Percentiles rank a stretch among this genome's conserved stretches.
phyloP scores from a whole-genome alignment of 108 stramenopile species.

The Pseudonitzschia delicatissima region DNA sequence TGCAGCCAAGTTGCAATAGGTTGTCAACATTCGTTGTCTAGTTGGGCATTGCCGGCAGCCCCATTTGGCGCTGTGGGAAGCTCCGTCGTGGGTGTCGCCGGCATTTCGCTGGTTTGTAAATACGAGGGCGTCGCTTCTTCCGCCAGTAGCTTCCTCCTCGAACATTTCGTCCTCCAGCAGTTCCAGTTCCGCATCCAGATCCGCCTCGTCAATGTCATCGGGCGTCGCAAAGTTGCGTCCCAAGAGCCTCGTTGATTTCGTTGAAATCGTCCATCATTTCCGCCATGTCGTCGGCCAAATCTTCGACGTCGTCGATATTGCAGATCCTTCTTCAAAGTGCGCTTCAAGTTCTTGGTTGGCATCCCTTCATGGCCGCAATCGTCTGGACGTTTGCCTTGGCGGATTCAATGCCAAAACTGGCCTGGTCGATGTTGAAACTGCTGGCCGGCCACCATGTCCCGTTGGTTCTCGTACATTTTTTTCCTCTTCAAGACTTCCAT shows the following conservation, averaged over 20 bases:
- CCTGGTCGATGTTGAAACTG: conserved; percentile 98
- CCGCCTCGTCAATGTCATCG: conserved; percentile 95
- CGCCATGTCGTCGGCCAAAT: conserved; percentile 83
- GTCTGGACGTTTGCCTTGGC: conserved; percentile 91
- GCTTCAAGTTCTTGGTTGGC: conserved; percentile 87
- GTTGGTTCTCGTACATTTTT: conserved; percentile 96
- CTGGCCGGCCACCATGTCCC: conserved; percentile 92
- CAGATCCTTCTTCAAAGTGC: conserved; percentile 82
- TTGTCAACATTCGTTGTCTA: too few species aligned
- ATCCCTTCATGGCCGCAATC: conserved; percentile 93
- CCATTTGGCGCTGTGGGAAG: conserved; percentile 38
- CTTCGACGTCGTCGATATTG: conserved; percentile 95
- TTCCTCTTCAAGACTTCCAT: conserved; percentile 94
- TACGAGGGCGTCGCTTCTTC: conserved; percentile 58
- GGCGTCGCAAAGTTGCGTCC: conserved; percentile 91
- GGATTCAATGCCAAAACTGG: conserved; percentile 91
- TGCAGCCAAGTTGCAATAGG: too few species aligned
- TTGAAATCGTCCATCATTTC: conserved; percentile 64
- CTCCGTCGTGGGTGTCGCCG: conserved; percentile 38
- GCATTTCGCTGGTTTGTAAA: conserved; percentile 48
- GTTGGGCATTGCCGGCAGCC: conserved; percentile 51
- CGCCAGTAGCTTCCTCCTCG: conserved; percentile 50
- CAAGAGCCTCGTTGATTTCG: conserved; percentile 95
- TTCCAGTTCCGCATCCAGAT: conserved; percentile 96
- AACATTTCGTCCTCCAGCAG: conserved; percentile 94